Evolutionary conservation across 83 land plant genomes (phyloP), one percentile per base, ranked within the genome.

Genomic region (Thuja plicata): DNA sequence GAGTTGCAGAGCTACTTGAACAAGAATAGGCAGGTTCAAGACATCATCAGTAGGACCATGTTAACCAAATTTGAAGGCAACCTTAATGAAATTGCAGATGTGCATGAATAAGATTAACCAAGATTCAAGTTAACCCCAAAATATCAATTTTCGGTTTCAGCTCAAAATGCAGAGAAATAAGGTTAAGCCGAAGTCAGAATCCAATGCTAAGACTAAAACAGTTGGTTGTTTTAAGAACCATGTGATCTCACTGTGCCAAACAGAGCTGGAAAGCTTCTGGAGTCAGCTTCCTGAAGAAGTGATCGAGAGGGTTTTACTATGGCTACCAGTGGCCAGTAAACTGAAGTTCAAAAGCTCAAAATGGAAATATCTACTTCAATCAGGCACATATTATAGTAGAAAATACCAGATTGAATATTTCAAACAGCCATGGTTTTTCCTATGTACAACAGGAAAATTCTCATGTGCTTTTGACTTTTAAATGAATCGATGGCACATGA

Each of bases 381-480:
- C 76, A 48, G 90, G 88, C 55, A 57, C 78, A 30, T 90, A 90
- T 17, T 79, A 60, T 41, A 41, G 19, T 15, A 55, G 11, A 54
- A 50, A 37, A 66, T 57, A 34, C 24, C 27, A 57, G 77, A 43
- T 40, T 50, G 55, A 17, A 30, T 38, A 37, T 27, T 21, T 3
- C 24, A n/a, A 52, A n/a, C 41, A 84, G 7, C 55, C 90, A 86
- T 88, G 91, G 91, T 90, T 90, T 16, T 34, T 90, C 84, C 87
- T 91, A 27, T 86, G 85, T 86, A 91, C 92, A 54, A 91, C 32
- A 41, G 91, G 91, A 9, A 16, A 76, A 30, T 86, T 91, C 27
- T 70, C 91, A 46, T 86, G 84, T 37, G 84, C 88, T 55, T 90
- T 83, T n/a, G 90, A 84, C 73, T 70, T 73, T 21, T n/a, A 50